Evolutionary conservation across 352 stramenopile genomes (phyloP).

Genomic region (Sclerospora graminicola): DNA sequence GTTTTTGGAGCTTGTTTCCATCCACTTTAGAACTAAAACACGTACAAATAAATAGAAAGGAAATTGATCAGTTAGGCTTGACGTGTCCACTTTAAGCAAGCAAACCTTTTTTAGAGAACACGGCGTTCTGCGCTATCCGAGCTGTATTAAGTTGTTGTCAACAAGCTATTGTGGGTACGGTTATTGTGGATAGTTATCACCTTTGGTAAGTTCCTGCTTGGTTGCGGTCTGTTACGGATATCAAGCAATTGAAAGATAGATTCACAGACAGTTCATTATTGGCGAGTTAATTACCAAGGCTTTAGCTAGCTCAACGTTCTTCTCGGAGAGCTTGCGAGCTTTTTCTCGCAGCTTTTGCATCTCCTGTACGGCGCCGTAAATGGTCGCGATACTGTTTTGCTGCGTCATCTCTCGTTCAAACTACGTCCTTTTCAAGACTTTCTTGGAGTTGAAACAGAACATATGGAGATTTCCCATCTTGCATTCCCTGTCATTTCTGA

Average conservation of each 20-base stretch:
- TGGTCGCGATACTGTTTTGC: constrained; percentile 26
- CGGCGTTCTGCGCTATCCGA: constrained; percentile 11
- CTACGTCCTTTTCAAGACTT: no score
- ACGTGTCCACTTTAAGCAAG: background rate
- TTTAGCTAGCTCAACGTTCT: constrained; percentile 55
- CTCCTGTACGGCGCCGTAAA: constrained; percentile 58
- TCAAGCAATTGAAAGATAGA: constrained; percentile 1
- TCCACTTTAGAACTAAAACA: constrained; percentile 22
- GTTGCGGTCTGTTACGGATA: constrained; percentile 30
- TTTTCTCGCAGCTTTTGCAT: constrained; percentile 42
- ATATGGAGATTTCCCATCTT: no score
- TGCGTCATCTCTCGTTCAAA: constrained; percentile 14
- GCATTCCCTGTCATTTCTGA: no score
- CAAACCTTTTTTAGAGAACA: constrained; percentile 26
- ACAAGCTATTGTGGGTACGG: background rate
- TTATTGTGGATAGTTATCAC: constrained; percentile 4
- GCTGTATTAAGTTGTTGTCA: constrained; percentile 9
- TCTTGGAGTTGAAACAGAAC: no score
- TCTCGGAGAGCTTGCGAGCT: constrained; percentile 29
- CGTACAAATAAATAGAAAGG: background rate
- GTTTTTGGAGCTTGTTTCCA: constrained; percentile 10
- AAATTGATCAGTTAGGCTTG: background rate
- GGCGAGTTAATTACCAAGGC: constrained; percentile 28
- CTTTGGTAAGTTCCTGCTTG: constrained; percentile 45
- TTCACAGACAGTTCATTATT: background rate